Evolutionary conservation across 2,329 filamentous ascomycete species (phyloP).

Genomic region (Phialemonium atrogriseum): DNA sequence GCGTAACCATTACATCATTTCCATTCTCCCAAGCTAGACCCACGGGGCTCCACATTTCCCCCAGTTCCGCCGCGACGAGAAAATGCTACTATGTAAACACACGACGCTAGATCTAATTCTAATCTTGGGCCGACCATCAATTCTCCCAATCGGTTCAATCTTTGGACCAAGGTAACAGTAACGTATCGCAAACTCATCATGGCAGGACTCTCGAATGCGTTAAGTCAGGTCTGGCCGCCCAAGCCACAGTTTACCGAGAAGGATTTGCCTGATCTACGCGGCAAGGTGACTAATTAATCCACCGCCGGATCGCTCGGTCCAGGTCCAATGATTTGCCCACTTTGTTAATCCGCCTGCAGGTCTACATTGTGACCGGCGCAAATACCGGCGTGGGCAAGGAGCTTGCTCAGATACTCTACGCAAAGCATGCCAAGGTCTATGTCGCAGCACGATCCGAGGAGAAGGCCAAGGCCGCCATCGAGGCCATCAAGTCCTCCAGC

Average conservation of each 20-base stretch:
- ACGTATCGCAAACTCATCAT: not conserved
- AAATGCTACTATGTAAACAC: too few relatives aligned
- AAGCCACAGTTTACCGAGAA: constrained; percentile 22
- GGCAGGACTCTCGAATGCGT: not conserved
- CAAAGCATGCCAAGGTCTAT: constrained; percentile 40
- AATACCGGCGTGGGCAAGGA: constrained; percentile 35
- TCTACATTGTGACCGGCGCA: constrained; percentile 37
- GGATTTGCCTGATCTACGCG: constrained; percentile 17
- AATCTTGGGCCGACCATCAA: too few relatives aligned
- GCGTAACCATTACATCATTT: too few relatives aligned
- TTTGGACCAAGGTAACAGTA: too few relatives aligned
- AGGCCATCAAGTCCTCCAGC: constrained; percentile 21
- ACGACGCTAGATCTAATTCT: too few relatives aligned
- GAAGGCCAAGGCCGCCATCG: constrained; percentile 32
- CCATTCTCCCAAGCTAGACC: too few relatives aligned
- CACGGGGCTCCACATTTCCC: too few relatives aligned
- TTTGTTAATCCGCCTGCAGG: constrained; percentile 13
- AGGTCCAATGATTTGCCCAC: too few relatives aligned
- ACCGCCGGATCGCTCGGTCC: not conserved
- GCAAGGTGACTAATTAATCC: constrained; percentile 10
- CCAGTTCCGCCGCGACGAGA: too few relatives aligned
- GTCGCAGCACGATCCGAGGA: constrained; percentile 34
- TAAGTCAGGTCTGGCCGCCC: constrained; percentile 18
- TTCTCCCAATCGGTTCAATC: too few relatives aligned
- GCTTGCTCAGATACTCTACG: constrained; percentile 40